phyloP scores from a whole-genome alignment of 2,329 filamentous ascomycete species.

The Verticillium nubilum region DNA sequence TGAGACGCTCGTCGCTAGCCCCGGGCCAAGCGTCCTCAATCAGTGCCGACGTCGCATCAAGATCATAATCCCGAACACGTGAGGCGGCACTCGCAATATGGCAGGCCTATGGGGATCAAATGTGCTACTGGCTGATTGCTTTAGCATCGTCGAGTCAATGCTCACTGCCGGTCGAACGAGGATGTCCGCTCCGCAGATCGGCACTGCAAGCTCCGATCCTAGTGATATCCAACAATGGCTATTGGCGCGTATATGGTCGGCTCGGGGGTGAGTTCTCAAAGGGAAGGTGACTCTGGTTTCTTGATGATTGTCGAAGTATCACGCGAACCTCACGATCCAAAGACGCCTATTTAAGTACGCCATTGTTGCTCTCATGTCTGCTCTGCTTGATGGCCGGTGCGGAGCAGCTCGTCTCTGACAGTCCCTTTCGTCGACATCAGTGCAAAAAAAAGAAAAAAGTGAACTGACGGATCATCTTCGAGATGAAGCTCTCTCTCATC shows the following conservation, averaged over 20 bases:
- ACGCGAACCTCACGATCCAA: background rate
- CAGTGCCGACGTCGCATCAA: background rate
- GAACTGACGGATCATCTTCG: too few relatives aligned
- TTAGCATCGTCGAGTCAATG: background rate
- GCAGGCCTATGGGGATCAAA: background rate
- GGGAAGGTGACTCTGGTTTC: background rate
- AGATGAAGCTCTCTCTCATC: conserved; percentile 20
- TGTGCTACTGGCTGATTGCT: background rate
- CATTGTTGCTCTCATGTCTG: background rate
- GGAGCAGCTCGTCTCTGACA: background rate
- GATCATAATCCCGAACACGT: background rate
- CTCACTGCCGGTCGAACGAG: background rate
- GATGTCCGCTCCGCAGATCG: background rate
- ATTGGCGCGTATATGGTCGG: background rate
- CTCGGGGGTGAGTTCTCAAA: background rate
- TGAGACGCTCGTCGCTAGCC: background rate
- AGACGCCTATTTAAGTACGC: background rate
- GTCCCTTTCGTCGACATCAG: background rate
- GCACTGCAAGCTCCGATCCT: background rate
- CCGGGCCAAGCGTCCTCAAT: background rate
- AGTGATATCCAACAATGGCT: background rate
- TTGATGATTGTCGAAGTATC: background rate
- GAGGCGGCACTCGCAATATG: background rate
- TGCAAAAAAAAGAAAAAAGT: too few relatives aligned
- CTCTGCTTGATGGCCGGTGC: background rate